A percentile compares a stretch with the other conserved stretches of the same genome.
phyloP scores from a whole-genome alignment of 2,329 filamentous ascomycete species.

The Fusarium subglutinans region DNA sequence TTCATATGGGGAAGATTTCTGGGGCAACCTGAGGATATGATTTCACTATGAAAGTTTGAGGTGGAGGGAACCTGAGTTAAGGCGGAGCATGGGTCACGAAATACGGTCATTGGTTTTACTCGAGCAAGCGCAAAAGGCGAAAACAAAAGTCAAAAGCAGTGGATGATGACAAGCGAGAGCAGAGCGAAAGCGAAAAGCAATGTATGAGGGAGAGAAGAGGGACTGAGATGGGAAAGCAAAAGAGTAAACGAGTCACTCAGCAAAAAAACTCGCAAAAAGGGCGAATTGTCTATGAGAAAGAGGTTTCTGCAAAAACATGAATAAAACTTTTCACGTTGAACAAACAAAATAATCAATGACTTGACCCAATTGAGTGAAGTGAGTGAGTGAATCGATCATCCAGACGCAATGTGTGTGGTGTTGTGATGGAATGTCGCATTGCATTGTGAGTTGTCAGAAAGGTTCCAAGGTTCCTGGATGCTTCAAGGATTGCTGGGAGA shows the following conservation, averaged over 20 bases:
- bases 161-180: conserved; percentile 21
- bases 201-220: neutral
- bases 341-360: neutral
- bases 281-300: conserved; percentile 36
- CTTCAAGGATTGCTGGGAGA: conserved; percentile 8
- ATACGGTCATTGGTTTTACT: conserved; percentile 26
- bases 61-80: neutral
- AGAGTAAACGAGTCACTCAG: conserved; percentile 29
- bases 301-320: conserved; percentile 41
- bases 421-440: conserved; percentile 13
- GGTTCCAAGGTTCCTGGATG: conserved; percentile 27
- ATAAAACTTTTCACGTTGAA: conserved; percentile 36
- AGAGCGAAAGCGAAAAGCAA: conserved; percentile 17
- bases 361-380: neutral
- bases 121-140: conserved; percentile 20
- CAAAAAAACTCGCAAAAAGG: conserved; percentile 43
- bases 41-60: conserved; percentile 19
- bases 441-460: conserved; percentile 21
- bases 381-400: neutral
- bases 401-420: conserved; percentile 1
- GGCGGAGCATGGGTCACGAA: conserved; percentile 7
- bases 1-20: conserved; percentile 29
- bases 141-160: conserved; percentile 35
- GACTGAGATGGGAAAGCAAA: conserved; percentile 12
- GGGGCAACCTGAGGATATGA: conserved; percentile 41